Evolutionary conservation across 2,329 filamentous ascomycete species (phyloP), one percentile per base, ranked within the genome.

Genomic region (Alternaria incomplexa): DNA sequence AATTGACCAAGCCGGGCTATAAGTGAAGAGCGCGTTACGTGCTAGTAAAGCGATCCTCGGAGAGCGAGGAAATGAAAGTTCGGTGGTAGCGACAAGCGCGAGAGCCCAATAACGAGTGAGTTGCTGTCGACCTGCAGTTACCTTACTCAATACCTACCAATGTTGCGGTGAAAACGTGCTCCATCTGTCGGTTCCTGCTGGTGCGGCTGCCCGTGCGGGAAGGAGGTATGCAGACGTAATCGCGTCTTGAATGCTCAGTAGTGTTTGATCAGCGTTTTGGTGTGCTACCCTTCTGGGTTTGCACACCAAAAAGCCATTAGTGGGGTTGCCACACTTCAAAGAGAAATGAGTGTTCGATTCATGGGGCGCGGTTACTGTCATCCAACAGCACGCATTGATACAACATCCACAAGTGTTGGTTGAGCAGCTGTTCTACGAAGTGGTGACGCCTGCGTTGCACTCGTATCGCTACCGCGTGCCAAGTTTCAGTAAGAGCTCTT

Each of bases 401-500:
- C 22, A 20, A 63, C 43, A n/a, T 40, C 52, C 47, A 55, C 40
- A 46, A 57, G 25, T 36, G 36, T 40, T 40, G 36, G 36, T 40
- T 40, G n/a, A 17, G 36, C n/a, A 40, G 36, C 36, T 40, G 36
- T 40, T 40, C 36, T 40, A 40, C 36, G 11, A 40, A 40, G 36
- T 40, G 55, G 57, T 48, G 46, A 55, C 61, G 54, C 61, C 58
- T 44, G 57, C 32, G 63, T 68, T 25, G 50, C 46, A 66, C 66
- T 62, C 46, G 25, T 28, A 57, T 55, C 46, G 57, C 20, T 58
- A 22, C 20, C 30, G 43, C 25, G 23, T 32, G 36, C 32, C 56
- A 53, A 61, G 56, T 8, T 40, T 48, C n/a, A 50, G 25, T 4
- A 36, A 46, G n/a, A 17, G 15, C 23, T 51, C 23, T 47, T 25